Evolutionary conservation across 306 rosid genomes (phyloP), one percentile per base, ranked within the genome.

Genomic region (Oemleria cerasiformis): DNA sequence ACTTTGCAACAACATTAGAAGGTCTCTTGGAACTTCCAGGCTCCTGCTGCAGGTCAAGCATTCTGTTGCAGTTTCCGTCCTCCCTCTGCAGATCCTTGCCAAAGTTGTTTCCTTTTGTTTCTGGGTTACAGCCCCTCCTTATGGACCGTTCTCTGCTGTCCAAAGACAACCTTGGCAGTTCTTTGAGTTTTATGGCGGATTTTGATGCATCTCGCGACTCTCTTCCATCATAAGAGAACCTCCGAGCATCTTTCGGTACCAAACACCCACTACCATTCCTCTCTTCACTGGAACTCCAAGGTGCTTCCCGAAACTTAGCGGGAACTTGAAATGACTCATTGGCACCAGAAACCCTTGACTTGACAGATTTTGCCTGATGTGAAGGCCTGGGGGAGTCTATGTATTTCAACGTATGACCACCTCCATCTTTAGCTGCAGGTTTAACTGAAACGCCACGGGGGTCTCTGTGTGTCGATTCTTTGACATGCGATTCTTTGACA

Each of bases 311-410:
- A 56, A 81, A 72, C 84, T 50, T 84, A 8, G 80, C 74, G 58
- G 76, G 84, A 57, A 25, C 66, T 20, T 84, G 81, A 44, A 81
- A 74, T 0, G 92, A 83, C 60, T 85, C 96, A 2, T 76, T 76
- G 15, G 72, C 59, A 59, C 72, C 79, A 47, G 73, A 41, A 43
- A 48, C 70, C 73, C 77, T 80, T 68, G 73, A 76, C 70, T 78
- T 81, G 42, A 62, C 70, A 76, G 80, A 75, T 64, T 82, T 84
- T 14, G 76, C 65, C 5, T 74, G 55, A 51, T 61, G 78, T 63
- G 76, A 51, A 62, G 91, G 98, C 86, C 98, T 79, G 0, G 97
- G 98, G 12, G 98, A 93, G 65, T 93, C 97, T 1, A 91, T 80
- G 77, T 74, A 83, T 68, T 77, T 85, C 82, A 85, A 78, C 44